Percentiles rank a stretch among this genome's conserved stretches.
These are phyloP conservation scores for Ambrosiella cleistominuta DNA, from an alignment of 2,329 filamentous ascomycete species.

Conservation along the genomic window DNA sequence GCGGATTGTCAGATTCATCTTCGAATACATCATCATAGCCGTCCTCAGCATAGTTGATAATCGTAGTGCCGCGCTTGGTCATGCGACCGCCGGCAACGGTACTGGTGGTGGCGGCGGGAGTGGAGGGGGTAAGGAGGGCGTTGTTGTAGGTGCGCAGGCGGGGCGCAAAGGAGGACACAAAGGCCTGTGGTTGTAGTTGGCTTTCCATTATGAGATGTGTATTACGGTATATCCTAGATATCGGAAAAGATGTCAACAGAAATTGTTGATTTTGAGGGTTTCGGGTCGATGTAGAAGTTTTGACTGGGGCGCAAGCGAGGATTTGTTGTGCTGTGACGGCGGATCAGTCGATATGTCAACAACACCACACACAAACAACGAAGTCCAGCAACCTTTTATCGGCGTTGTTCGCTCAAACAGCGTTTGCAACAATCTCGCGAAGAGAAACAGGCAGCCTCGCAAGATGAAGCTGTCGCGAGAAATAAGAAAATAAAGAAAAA, in stretches of 20 bases:
- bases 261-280: background rate
- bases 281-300: background rate
- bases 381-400: background rate
- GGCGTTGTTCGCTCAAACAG: background rate
- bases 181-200: conserved; percentile 50
- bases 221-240: background rate
- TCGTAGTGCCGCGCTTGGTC: conserved; percentile 92
- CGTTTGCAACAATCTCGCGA: background rate
- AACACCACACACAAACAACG: background rate
- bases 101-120: conserved; percentile 50
- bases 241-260: no score
- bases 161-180: conserved; percentile 80
- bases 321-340: background rate
- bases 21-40: conserved; percentile 64
- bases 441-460: background rate
- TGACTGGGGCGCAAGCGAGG: background rate
- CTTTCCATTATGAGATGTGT: conserved; percentile 5
- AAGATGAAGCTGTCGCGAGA: background rate
- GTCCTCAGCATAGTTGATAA: conserved; percentile 96
- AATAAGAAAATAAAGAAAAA: background rate
- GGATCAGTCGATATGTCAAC: background rate
- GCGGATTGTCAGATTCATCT: conserved; percentile 55
- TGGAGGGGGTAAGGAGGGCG: conserved; percentile 70
- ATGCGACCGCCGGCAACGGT: conserved; percentile 50
- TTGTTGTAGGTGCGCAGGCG: conserved; percentile 82